These are phyloP conservation scores for Volvariella surrecta DNA, from an alignment of 1,284 basidiomycete genomes.

Conservation along the genomic window DNA sequence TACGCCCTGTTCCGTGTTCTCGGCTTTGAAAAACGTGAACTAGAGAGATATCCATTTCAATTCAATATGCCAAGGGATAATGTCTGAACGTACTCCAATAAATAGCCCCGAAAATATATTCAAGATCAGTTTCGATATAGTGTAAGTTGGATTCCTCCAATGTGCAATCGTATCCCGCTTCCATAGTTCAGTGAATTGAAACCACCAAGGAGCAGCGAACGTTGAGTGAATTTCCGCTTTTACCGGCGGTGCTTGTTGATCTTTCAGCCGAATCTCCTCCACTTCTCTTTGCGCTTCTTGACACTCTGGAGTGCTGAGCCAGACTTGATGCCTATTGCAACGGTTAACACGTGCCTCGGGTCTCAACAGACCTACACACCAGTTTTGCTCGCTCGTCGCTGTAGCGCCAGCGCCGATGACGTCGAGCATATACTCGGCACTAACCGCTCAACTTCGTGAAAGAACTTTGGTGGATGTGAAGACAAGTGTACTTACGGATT, in stretches of 20 bases:
- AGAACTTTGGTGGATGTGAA: background rate
- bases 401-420: slow-evolving; percentile 40
- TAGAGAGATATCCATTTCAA: no score
- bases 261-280: slow-evolving; percentile 27
- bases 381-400: slow-evolving; percentile 28
- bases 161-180: slow-evolving; percentile 45
- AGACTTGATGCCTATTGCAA: slow-evolving; percentile 20
- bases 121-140: slow-evolving; percentile 56
- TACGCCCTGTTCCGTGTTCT: slow-evolving; percentile 51
- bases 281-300: slow-evolving; percentile 19
- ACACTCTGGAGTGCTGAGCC: slow-evolving; percentile 27
- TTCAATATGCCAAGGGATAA: no score
- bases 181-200: slow-evolving; percentile 37
- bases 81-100: slow-evolving; percentile 28
- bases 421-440: slow-evolving; percentile 38
- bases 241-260: slow-evolving; percentile 26
- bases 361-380: slow-evolving; percentile 15
- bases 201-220: slow-evolving; percentile 40
- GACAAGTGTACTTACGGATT: slow-evolving; percentile 29
- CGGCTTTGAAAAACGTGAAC: slow-evolving; percentile 61
- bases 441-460: no score
- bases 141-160: slow-evolving; percentile 60
- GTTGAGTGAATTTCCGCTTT: slow-evolving; percentile 21
- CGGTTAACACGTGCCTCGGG: no score
- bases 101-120: slow-evolving; percentile 46